Evolutionary conservation across 83 land plant genomes (phyloP).

Genomic region (Diphasiastrum complanatum): DNA sequence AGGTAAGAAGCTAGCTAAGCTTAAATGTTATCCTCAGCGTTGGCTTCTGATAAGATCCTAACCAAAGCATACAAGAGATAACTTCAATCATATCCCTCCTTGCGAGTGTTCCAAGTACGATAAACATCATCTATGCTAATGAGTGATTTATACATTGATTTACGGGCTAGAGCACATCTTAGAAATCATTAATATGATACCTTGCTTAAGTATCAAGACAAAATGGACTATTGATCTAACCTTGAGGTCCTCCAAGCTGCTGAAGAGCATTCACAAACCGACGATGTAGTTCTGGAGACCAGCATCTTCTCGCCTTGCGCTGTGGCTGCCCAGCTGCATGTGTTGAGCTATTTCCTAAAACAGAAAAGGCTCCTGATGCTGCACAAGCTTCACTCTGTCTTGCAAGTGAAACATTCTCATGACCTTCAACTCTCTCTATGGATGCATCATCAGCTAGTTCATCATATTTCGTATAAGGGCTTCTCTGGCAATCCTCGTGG

Average conservation of each 20-base stretch:
- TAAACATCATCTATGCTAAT: background rate
- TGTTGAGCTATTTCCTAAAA: background rate
- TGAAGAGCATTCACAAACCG: slow-evolving; percentile 74
- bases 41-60: no score
- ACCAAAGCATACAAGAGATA: no score
- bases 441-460: no score
- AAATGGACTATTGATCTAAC: slow-evolving; percentile 21
- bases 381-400: background rate
- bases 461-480: no score
- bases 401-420: no score
- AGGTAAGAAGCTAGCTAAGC: no score
- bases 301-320: slow-evolving; percentile 65
- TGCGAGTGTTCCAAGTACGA: background rate
- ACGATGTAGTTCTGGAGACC: slow-evolving; percentile 85
- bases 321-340: slow-evolving; percentile 21
- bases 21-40: no score
- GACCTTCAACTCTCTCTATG: no score
- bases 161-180: background rate
- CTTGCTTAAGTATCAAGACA: background rate
- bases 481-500: no score
- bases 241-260: slow-evolving; percentile 83
- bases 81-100: no score
- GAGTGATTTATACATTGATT: background rate
- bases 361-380: background rate
- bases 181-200: background rate